Conservation (phyloP, 2,329 filamentous ascomycete genomes). For the Pseudonectria foliicola region DNA sequence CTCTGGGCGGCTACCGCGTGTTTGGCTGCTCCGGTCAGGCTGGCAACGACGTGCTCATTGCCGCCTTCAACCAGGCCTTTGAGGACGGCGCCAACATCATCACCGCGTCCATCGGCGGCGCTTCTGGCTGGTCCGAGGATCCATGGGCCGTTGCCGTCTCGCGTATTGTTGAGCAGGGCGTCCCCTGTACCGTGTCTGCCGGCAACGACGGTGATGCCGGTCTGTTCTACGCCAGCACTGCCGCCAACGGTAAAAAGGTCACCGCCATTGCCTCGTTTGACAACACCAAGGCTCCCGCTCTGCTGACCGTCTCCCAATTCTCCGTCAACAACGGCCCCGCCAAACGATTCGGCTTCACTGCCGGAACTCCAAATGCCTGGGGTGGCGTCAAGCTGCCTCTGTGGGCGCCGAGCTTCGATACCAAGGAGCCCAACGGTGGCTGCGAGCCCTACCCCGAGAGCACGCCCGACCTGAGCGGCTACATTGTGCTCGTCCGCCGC, state of each 20-base stretch:
- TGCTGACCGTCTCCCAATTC: conserved; percentile 37
- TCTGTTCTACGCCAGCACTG: conserved; percentile 43
- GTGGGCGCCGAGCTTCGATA: conserved; percentile 44
- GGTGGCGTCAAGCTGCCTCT: conserved; percentile 39
- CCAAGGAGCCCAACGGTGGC: conserved; percentile 38
- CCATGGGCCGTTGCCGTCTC: conserved; percentile 43
- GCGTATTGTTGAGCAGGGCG: conserved; percentile 45
- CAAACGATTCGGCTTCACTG: conserved; percentile 35
- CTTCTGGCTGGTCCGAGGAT: conserved; percentile 45
- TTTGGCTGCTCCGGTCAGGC: conserved; percentile 47
- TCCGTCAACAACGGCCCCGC: conserved; percentile 28
- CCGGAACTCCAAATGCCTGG: conserved; percentile 37
- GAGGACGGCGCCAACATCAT: conserved; percentile 54
- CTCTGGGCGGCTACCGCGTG: conserved; percentile 48
- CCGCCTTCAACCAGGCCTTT: conserved; percentile 52
- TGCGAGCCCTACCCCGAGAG: conserved; percentile 45
- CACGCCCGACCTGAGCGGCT: conserved; percentile 49
- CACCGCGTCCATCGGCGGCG: conserved; percentile 45
- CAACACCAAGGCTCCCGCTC: conserved; percentile 34
- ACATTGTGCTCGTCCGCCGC: conserved; percentile 53
- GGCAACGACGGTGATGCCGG: conserved; percentile 42
- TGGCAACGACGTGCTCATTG: conserved; percentile 51
- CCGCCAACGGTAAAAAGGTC: conserved; percentile 40
- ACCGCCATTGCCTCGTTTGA: conserved; percentile 45
- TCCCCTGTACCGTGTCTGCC: conserved; percentile 46